phyloP scores from a whole-genome alignment of 2,329 filamentous ascomycete genomes.

The Hymenoscyphus fraxineus region DNA sequence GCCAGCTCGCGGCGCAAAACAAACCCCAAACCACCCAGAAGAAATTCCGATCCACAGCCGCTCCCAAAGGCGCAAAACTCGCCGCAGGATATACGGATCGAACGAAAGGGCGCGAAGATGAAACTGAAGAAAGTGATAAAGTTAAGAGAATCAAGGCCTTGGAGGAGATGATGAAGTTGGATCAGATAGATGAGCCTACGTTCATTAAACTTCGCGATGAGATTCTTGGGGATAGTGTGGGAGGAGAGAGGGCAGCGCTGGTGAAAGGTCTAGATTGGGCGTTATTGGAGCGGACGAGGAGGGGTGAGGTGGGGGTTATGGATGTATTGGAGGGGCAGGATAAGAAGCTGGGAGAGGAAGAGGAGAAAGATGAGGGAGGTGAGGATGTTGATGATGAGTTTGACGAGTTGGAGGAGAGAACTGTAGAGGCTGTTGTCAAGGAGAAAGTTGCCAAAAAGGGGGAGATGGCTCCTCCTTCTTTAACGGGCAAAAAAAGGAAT shows the following conservation, averaged over 20 bases:
- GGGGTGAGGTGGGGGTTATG: slow-evolving; percentile 60
- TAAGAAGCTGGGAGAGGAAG: slow-evolving; percentile 32
- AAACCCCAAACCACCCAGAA: slow-evolving; percentile 42
- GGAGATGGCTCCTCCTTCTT: slow-evolving; percentile 50
- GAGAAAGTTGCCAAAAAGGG: slow-evolving; percentile 53
- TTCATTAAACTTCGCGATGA: slow-evolving; percentile 73
- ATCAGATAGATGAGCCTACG: slow-evolving; percentile 74
- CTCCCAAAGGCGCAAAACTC: slow-evolving; percentile 78
- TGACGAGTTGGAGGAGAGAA: slow-evolving; percentile 52
- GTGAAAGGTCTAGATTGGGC: slow-evolving; percentile 90
- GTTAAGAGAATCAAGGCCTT: slow-evolving; percentile 70
- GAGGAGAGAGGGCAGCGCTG: slow-evolving; percentile 70
- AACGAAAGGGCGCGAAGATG: slow-evolving; percentile 57
- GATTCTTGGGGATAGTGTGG: slow-evolving; percentile 72
- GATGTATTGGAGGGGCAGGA: slow-evolving; percentile 34
- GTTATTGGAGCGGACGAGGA: slow-evolving; percentile 64
- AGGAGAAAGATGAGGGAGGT: slow-evolving; percentile 29
- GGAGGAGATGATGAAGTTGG: slow-evolving; percentile 76
- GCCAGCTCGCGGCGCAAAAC: slow-evolving; percentile 73
- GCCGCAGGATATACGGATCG: slow-evolving; percentile 82
- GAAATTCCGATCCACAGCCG: slow-evolving; percentile 69
- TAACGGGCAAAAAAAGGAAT: slow-evolving; percentile 59
- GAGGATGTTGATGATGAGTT: slow-evolving; percentile 63
- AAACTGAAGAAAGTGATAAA: slow-evolving; percentile 50
- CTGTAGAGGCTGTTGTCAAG: slow-evolving; percentile 51